Evolutionary conservation across 1,139 yeast genomes (phyloP).

Genomic region (Scheffersomyces cryptocercus): DNA sequence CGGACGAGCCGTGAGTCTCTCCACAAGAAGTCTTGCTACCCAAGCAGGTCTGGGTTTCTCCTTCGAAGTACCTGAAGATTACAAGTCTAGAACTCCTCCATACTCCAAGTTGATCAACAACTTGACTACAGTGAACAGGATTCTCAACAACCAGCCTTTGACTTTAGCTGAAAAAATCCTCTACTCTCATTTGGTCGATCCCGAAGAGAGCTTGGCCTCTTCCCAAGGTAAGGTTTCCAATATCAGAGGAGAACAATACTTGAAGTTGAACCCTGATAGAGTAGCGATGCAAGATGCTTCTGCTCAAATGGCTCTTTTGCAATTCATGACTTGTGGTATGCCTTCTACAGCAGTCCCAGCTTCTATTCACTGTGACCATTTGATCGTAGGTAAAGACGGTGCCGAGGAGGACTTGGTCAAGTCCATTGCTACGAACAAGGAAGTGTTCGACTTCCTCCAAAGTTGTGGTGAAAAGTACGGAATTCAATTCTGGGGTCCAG

Average conservation of each 20-base stretch:
- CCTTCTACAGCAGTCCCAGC: conserved; percentile 85
- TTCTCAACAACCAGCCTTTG: conserved; percentile 71
- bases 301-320: conserved; percentile 95
- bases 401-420: conserved; percentile 73
- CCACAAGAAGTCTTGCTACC: conserved; percentile 33
- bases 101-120: conserved; percentile 72
- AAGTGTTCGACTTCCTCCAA: conserved; percentile 89
- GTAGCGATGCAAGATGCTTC: conserved; percentile 99
- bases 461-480: conserved; percentile 92
- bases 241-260: conserved; percentile 80
- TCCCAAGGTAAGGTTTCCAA: conserved; percentile 49
- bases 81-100: conserved; percentile 77
- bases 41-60: conserved; percentile 23
- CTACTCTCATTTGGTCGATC: conserved; percentile 85
- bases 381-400: conserved; percentile 94
- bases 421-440: conserved; percentile 83
- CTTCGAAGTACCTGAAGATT: conserved; percentile 56
- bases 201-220: conserved; percentile 69
- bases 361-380: conserved; percentile 95
- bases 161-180: conserved; percentile 93
- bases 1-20: conserved; percentile 4
- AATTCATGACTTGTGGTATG: conserved; percentile 96
- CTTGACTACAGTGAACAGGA: conserved; percentile 59
- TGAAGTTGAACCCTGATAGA: conserved; percentile 93
- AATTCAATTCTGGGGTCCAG: conserved; percentile 98